Conservation (phyloP, 352 stramenopile genomes). For the Globisporangium solare region DNA sequence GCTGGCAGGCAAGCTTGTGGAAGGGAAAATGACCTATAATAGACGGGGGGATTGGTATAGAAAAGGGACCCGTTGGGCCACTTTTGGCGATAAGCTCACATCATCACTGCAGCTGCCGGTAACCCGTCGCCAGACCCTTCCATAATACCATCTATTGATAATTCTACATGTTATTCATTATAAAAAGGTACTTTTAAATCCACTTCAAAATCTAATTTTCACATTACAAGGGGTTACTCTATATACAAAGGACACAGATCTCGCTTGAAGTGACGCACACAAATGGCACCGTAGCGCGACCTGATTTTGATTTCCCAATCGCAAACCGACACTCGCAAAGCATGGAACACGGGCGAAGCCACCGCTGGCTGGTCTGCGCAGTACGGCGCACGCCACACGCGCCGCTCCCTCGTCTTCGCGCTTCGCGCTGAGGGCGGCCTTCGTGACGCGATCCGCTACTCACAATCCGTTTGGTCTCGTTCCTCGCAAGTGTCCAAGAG, state of each 20-base stretch:
- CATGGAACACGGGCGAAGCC: constrained; percentile 8
- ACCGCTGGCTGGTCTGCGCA: not conserved
- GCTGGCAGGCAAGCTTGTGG: too few species aligned
- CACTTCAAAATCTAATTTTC: not conserved
- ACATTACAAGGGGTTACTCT: not conserved
- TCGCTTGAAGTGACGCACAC: not conserved
- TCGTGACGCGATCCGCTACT: not conserved
- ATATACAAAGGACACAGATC: not conserved
- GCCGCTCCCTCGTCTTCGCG: not conserved
- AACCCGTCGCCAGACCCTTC: not conserved
- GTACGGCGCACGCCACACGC: too few species aligned
- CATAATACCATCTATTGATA: not conserved
- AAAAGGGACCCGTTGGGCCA: too few species aligned
- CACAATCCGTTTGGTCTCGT: constrained; percentile 9
- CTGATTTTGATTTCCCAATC: too few species aligned
- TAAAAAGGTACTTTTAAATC: not conserved
- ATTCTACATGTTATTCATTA: too few species aligned
- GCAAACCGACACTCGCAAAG: not conserved
- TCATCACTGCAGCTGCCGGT: constrained; percentile 1
- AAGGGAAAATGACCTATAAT: too few species aligned
- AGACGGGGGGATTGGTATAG: too few species aligned
- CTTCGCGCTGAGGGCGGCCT: not conserved
- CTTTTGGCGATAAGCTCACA: not conserved
- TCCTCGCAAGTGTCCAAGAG: constrained; percentile 1
- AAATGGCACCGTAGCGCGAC: not conserved